Conservation (phyloP, 1,284 basidiomycete genomes). For the Papiliotrema laurentii region DNA sequence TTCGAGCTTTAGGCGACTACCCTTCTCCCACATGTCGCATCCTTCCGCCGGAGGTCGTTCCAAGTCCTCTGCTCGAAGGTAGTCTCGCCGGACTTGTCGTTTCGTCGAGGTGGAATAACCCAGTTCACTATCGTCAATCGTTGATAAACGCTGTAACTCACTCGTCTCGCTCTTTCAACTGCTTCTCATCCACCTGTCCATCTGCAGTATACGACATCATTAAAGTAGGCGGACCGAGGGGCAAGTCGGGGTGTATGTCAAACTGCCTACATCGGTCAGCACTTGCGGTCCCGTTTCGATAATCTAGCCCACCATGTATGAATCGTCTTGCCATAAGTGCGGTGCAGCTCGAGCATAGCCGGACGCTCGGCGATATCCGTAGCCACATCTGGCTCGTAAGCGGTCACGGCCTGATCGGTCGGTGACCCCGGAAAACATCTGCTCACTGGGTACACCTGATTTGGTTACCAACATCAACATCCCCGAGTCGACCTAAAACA, state of each 20-base stretch:
- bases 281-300: neutral
- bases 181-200: constrained; percentile 43
- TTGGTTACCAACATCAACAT: constrained; percentile 52
- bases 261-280: constrained; percentile 7
- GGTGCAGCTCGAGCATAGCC: constrained; percentile 53
- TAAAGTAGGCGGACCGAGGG: constrained; percentile 53
- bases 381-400: constrained; percentile 29
- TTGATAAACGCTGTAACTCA: constrained; percentile 11
- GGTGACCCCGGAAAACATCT: neutral
- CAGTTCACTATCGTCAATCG: constrained; percentile 18
- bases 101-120: constrained; percentile 48
- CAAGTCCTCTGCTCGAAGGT: constrained; percentile 49
- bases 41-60: constrained; percentile 30
- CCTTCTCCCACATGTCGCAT: constrained; percentile 49
- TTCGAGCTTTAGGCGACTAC: constrained; percentile 35
- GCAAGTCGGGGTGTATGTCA: constrained; percentile 52
- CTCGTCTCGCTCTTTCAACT: constrained; percentile 46
- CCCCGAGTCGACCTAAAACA: constrained; percentile 52
- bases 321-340: constrained; percentile 56
- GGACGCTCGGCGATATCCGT: constrained; percentile 51
- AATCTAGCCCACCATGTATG: constrained; percentile 51
- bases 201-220: constrained; percentile 53
- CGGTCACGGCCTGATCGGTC: neutral
- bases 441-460: constrained; percentile 47
- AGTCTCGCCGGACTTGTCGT: constrained; percentile 43